Evolutionary conservation across 805 yeast species (phyloP).

Genomic region (Pichia sporocuriosa): DNA sequence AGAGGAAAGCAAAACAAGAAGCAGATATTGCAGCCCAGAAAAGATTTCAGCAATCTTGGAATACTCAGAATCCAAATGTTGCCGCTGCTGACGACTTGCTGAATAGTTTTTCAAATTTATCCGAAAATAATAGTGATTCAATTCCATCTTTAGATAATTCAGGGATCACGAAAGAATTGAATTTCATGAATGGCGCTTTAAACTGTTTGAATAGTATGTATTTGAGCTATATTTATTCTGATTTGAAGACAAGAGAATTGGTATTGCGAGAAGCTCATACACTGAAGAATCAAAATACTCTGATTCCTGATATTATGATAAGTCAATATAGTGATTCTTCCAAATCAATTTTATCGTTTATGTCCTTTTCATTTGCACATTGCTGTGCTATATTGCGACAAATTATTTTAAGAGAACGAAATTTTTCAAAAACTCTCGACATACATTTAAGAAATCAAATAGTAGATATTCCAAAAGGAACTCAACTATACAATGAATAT

Average conservation of each 20-base stretch:
- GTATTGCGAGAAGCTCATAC: not conserved
- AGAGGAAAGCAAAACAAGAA: too few species aligned
- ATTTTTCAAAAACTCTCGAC: constrained; percentile 2
- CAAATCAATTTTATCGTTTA: not conserved
- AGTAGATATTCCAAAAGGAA: not conserved
- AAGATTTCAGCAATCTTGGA: too few species aligned
- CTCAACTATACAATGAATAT: not conserved
- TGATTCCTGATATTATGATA: not conserved
- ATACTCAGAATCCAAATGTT: too few species aligned
- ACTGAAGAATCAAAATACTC: not conserved
- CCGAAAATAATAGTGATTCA: too few species aligned
- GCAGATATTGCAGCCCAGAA: too few species aligned
- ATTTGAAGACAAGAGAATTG: constrained; percentile 2
- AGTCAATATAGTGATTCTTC: constrained; percentile 5
- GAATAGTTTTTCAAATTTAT: too few species aligned
- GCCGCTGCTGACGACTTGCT: too few species aligned
- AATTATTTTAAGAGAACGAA: not conserved
- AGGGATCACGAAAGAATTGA: not conserved
- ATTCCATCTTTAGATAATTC: too few species aligned
- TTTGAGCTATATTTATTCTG: not conserved
- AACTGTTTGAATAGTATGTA: not conserved
- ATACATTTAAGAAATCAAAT: not conserved
- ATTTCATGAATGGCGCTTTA: not conserved
- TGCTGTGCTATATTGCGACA: not conserved
- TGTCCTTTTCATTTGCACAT: not conserved